Evolutionary conservation across 2,329 filamentous ascomycete genomes (phyloP).

Genomic region (Colletotrichum coccodes): DNA sequence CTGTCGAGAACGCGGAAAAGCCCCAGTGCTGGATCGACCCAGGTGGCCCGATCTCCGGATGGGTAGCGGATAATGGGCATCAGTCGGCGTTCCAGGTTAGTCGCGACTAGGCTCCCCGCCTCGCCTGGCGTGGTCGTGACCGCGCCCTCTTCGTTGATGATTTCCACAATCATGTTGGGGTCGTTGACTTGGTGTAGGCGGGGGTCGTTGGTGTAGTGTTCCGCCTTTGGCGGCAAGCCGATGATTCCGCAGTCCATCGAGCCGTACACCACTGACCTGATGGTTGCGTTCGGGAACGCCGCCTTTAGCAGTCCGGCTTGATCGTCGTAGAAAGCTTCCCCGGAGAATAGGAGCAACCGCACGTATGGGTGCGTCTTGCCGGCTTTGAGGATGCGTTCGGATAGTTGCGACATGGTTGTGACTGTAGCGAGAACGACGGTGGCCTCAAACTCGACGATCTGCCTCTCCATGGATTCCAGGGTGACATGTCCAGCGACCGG

Average conservation of each 20-base stretch:
- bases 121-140: conserved; percentile 2
- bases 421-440: conserved; percentile 19
- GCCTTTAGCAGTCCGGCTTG: conserved; percentile 12
- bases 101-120: conserved; percentile 18
- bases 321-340: conserved; percentile 26
- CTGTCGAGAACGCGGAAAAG: conserved; percentile 29
- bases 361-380: conserved; percentile 8
- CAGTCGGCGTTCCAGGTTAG: conserved; percentile 24
- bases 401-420: conserved; percentile 22
- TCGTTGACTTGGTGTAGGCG: conserved; percentile 25
- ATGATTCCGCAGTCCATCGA: conserved; percentile 29
- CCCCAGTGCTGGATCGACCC: conserved; percentile 20
- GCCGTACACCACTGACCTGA: conserved; percentile 22
- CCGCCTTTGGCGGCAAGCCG: conserved; percentile 16
- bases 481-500: conserved; percentile 21
- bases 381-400: conserved; percentile 4
- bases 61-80: conserved; percentile 30
- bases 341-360: conserved; percentile 26
- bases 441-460: conserved; percentile 22
- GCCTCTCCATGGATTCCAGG: conserved; percentile 24
- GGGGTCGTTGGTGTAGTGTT: conserved; percentile 15
- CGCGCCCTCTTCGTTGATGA: conserved; percentile 18
- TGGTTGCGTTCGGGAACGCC: conserved; percentile 18
- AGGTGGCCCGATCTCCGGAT: conserved; percentile 23
- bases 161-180: conserved; percentile 23